Percentiles rank a stretch among this genome's conserved stretches.
Evolutionary conservation across 352 stramenopile species (phyloP).

Genomic region (Globisporangium cylindrosporum): DNA sequence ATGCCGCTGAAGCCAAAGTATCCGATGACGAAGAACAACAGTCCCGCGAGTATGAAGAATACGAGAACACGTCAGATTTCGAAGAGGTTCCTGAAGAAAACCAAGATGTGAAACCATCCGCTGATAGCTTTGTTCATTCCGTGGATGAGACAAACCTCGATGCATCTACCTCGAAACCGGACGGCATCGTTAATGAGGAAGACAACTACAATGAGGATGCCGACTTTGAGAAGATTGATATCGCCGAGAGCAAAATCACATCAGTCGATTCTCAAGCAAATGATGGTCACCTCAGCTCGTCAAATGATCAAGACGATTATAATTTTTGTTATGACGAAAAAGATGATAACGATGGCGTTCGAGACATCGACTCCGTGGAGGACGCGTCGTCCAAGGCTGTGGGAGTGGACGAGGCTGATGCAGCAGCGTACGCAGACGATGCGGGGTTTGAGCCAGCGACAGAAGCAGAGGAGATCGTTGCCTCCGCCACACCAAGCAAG

Average conservation of each 20-base stretch:
- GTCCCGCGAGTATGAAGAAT: slow-evolving; percentile 3
- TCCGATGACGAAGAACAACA: neutral
- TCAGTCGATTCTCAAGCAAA: neutral
- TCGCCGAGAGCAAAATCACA: neutral
- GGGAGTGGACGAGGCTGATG: neutral
- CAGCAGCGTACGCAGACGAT: neutral
- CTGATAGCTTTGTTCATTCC: neutral
- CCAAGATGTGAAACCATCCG: neutral
- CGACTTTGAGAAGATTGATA: neutral
- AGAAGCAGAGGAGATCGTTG: neutral
- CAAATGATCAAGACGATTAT: neutral
- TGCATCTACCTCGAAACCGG: neutral
- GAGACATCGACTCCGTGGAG: neutral
- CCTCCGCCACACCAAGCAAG: neutral
- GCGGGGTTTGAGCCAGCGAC: neutral
- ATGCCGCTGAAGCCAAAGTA: neutral
- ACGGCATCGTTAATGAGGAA: neutral
- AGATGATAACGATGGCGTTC: neutral
- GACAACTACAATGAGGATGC: neutral
- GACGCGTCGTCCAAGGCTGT: neutral
- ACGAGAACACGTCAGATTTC: slow-evolving; percentile 2
- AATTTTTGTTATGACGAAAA: neutral
- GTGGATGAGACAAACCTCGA: too few species aligned
- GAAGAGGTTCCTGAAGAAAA: neutral
- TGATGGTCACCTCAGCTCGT: neutral